Evolutionary conservation across 2,329 filamentous ascomycete species (phyloP), one percentile per base, ranked within the genome.

Genomic region (Furcasterigmium furcatum): DNA sequence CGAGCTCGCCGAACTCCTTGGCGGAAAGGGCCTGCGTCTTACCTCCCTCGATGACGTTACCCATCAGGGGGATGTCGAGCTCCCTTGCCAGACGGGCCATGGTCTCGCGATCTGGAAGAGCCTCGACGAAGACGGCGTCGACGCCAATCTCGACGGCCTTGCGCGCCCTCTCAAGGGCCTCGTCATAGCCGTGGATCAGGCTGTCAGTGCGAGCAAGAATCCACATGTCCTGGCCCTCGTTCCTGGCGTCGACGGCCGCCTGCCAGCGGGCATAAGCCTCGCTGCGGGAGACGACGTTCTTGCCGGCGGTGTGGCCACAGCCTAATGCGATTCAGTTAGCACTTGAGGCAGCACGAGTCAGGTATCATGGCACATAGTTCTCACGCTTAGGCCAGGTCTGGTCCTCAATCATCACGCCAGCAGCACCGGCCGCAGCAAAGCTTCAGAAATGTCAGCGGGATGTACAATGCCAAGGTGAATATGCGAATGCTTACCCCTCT

Each of bases 361-460:
- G 16, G 6, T 1, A 2, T 29, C 7, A 2, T 5, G 4, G 14
- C 3, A 5, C 10, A 18, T n/a, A 5, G 16, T 9, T 24, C 63
- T 51, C 44, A 73, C 71, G 55, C 45, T 74, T 74, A 9, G 71
- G 70, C 70, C 70, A 74, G 2, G 67, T 70, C 49, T 73, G 71
- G 44, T 74, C 70, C 44, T 74, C 70, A 44, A 74, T 70, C 67
- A 65, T 64, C n/a, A 65, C 48, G 1, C 63, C 63, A 2, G 63
- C 63, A 19, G 63, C 63, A 16, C 63, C 68, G 2, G 70, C 70
- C 6, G 56, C 50, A 0, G 70, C 70, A 52, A 66, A 74, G 5
- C 58, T 60, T 49, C 9, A 18, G 21, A 12, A 12, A 5, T 40
- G 16, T 40, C 14, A 40, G 22, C 27, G 4, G n/a, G 4, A 7